Evolutionary conservation across 352 stramenopile species (phyloP).

Genomic region (Phytophthora sojae): DNA sequence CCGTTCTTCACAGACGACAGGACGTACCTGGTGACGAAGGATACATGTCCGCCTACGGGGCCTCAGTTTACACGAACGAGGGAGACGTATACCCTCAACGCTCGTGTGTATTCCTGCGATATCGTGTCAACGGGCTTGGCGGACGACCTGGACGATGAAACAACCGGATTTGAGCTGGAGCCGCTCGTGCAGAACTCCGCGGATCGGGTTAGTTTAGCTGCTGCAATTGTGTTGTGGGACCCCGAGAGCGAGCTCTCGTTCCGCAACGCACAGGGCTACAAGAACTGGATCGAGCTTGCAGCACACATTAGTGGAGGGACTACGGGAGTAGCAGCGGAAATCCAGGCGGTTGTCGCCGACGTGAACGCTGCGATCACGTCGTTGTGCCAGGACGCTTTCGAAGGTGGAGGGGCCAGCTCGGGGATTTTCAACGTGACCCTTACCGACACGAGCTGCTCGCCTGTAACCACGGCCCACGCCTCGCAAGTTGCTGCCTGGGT

Average conservation of each 20-base stretch:
- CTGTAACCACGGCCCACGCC: conserved; percentile 43
- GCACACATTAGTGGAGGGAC: conserved; percentile 5
- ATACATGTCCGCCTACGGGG: conserved; percentile 34
- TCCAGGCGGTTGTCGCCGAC: conserved; percentile 22
- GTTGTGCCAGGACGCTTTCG: conserved; percentile 26
- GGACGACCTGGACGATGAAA: conserved; percentile 54
- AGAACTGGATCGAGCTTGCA: conserved; percentile 49
- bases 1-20: conserved; percentile 55
- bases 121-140: conserved; percentile 51
- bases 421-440: conserved; percentile 61
- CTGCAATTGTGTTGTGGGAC: conserved; percentile 53
- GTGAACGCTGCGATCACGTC: conserved; percentile 51
- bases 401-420: conserved; percentile 46
- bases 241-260: conserved; percentile 55
- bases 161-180: conserved; percentile 56
- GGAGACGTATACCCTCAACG: conserved; percentile 39
- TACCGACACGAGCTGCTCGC: conserved; percentile 35
- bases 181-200: conserved; percentile 17
- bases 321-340: conserved; percentile 2
- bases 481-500: conserved; percentile 52
- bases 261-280: conserved; percentile 50
- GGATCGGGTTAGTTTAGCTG: conserved; percentile 47
- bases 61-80: conserved; percentile 39
- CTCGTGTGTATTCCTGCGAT: conserved; percentile 56
- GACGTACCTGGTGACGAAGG: conserved; percentile 42